These are phyloP conservation scores for Cyberlindnera amylophila DNA, from an alignment of 805 yeast genomes.

Conservation along the genomic window DNA sequence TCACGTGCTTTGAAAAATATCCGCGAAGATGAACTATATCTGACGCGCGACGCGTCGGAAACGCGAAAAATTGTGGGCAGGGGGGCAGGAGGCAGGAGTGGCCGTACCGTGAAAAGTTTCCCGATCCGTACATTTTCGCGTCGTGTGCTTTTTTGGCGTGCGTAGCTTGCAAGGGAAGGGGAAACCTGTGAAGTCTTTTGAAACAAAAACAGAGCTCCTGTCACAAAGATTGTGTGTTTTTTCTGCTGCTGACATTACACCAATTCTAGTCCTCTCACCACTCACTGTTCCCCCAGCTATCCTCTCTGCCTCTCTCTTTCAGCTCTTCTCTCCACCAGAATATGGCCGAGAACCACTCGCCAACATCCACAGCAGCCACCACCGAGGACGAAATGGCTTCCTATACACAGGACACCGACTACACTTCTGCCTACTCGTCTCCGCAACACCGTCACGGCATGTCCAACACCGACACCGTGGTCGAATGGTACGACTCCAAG, in stretches of 20 bases:
- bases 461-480: not conserved
- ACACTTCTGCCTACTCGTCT: slow-evolving; percentile 12
- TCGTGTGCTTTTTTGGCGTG: not conserved
- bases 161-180: not conserved
- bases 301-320: not conserved
- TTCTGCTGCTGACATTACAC: too few species aligned
- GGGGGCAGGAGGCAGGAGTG: too few species aligned
- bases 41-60: not conserved
- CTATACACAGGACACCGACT: slow-evolving; percentile 10
- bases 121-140: slow-evolving; percentile 5
- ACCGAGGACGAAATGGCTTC: slow-evolving; percentile 14
- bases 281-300: too few species aligned
- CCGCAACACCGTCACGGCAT: slow-evolving; percentile 1
- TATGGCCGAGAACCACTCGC: slow-evolving; percentile 8
- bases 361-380: slow-evolving; percentile 9
- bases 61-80: slow-evolving; percentile 3
- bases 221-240: too few species aligned
- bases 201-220: too few species aligned
- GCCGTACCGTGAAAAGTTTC: not conserved
- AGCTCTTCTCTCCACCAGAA: not conserved
- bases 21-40: not conserved
- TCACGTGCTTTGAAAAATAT: not conserved
- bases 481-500: slow-evolving; percentile 10
- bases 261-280: too few species aligned
- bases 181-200: too few species aligned